Conservation (phyloP, 2,329 filamentous ascomycete species). For the Fusarium lyarnte region DNA sequence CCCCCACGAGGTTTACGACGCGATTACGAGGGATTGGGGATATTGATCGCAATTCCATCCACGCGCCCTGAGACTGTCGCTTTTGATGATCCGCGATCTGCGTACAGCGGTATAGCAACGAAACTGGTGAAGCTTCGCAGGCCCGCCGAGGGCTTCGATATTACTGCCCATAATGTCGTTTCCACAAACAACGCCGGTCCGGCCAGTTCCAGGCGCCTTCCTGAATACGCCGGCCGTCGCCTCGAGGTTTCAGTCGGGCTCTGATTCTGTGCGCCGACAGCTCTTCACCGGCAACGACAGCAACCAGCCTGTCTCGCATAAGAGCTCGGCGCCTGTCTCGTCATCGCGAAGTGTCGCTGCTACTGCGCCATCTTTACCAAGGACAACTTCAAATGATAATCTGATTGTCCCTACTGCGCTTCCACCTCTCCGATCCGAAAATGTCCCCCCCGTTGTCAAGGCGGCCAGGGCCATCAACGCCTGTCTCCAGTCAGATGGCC, state of each 20-base stretch:
- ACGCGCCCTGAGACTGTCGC: slow-evolving; percentile 33
- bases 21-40: slow-evolving; percentile 26
- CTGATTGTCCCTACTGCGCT: slow-evolving; percentile 47
- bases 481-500: slow-evolving; percentile 77
- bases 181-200: slow-evolving; percentile 70
- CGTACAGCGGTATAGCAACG: slow-evolving; percentile 36
- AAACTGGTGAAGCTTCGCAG: slow-evolving; percentile 45
- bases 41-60: slow-evolving; percentile 15
- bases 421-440: slow-evolving; percentile 57
- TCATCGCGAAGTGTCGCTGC: slow-evolving; percentile 34
- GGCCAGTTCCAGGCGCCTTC: slow-evolving; percentile 79
- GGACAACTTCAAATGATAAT: slow-evolving; percentile 40
- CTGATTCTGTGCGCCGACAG: slow-evolving; percentile 61
- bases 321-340: slow-evolving; percentile 30
- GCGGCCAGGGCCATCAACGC: slow-evolving; percentile 86
- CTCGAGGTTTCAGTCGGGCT: slow-evolving; percentile 56
- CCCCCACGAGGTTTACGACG: slow-evolving; percentile 13
- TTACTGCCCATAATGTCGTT: slow-evolving; percentile 61
- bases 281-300: slow-evolving; percentile 55
- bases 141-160: slow-evolving; percentile 43
- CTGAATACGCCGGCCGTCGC: slow-evolving; percentile 75
- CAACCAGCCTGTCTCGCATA: slow-evolving; percentile 30
- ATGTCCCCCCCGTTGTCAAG: slow-evolving; percentile 76
- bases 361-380: slow-evolving; percentile 39
- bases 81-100: slow-evolving; percentile 45